Conservation (phyloP, 768 basidiomycete genomes). For the Trametes elegans region DNA sequence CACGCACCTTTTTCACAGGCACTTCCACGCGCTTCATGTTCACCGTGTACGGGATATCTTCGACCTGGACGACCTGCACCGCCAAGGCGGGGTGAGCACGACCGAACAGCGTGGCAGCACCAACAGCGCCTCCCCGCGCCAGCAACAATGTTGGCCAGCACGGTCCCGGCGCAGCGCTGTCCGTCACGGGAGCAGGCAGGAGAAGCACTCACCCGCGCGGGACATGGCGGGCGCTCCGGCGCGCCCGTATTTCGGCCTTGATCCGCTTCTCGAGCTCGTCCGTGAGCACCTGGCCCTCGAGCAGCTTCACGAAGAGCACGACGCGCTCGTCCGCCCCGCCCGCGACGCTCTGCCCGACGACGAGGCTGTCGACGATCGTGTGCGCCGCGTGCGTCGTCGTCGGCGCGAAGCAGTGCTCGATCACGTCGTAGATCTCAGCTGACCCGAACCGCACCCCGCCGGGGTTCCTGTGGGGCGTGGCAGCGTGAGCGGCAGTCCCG, state of each 20-base stretch:
- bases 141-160: too few relatives aligned
- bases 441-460: slow-evolving; percentile 83
- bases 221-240: slow-evolving; percentile 73
- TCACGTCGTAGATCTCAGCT: slow-evolving; percentile 77
- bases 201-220: slow-evolving; percentile 52
- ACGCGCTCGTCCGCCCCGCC: slow-evolving; percentile 72
- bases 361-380: slow-evolving; percentile 57
- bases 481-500: slow-evolving; percentile 6
- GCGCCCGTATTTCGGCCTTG: slow-evolving; percentile 56
- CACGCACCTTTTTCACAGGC: slow-evolving; percentile 64
- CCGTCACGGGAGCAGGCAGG: neutral
- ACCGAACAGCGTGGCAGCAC: slow-evolving; percentile 22
- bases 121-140: neutral
- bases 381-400: slow-evolving; percentile 39
- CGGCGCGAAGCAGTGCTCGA: slow-evolving; percentile 60
- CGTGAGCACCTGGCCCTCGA: slow-evolving; percentile 47
- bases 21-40: slow-evolving; percentile 84
- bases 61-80: slow-evolving; percentile 62
- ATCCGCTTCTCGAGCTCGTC: slow-evolving; percentile 53
- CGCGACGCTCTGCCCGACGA: slow-evolving; percentile 67
- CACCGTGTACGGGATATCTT: slow-evolving; percentile 75
- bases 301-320: slow-evolving; percentile 69
- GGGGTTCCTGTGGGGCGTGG: slow-evolving; percentile 53
- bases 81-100: slow-evolving; percentile 8
- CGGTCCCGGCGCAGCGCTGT: slow-evolving; percentile 3